A percentile compares a stretch with the other conserved stretches of the same genome.
phyloP scores from a whole-genome alignment of 2,329 filamentous ascomycete genomes.

The Raffaelea deltoideospora region DNA sequence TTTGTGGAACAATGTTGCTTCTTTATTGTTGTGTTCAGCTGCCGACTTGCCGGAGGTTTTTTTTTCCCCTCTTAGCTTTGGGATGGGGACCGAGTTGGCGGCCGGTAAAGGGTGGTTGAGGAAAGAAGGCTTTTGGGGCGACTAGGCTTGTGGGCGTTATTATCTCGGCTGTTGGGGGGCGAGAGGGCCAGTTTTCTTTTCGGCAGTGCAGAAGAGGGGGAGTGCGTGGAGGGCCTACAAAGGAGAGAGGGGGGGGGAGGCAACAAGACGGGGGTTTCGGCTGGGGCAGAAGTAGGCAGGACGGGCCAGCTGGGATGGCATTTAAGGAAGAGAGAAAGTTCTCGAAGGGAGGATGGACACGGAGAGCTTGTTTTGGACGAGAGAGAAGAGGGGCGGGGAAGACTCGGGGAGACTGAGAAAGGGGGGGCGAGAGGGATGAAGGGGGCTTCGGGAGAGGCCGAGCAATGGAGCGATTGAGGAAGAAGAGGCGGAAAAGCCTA shows the following conservation, averaged over 20 bases:
- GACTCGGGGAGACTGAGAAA: neutral
- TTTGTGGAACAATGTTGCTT: no score
- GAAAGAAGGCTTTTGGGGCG: neutral
- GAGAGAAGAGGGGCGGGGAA: neutral
- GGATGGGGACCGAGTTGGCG: neutral
- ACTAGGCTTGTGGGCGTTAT: conserved; percentile 1
- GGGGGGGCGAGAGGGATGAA: neutral
- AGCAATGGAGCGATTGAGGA: neutral
- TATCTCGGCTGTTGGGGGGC: conserved; percentile 5
- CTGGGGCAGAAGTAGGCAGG: neutral
- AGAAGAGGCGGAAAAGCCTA: neutral
- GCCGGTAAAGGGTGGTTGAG: neutral
- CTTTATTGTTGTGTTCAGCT: neutral
- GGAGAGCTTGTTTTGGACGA: neutral
- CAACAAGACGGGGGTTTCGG: no score
- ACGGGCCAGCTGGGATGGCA: no score
- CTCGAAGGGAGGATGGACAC: neutral
- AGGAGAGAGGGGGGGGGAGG: conserved; percentile 7
- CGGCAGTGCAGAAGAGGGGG: neutral
- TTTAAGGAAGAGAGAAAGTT: no score
- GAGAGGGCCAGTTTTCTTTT: neutral
- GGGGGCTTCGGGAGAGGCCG: neutral
- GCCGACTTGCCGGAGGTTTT: conserved; percentile 4
- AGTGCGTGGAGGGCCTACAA: neutral
- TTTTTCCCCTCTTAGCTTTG: neutral